A percentile compares a stretch with the other conserved stretches of the same genome.
Evolutionary conservation across 768 basidiomycete species (phyloP).

Genomic region (Mycena pura): DNA sequence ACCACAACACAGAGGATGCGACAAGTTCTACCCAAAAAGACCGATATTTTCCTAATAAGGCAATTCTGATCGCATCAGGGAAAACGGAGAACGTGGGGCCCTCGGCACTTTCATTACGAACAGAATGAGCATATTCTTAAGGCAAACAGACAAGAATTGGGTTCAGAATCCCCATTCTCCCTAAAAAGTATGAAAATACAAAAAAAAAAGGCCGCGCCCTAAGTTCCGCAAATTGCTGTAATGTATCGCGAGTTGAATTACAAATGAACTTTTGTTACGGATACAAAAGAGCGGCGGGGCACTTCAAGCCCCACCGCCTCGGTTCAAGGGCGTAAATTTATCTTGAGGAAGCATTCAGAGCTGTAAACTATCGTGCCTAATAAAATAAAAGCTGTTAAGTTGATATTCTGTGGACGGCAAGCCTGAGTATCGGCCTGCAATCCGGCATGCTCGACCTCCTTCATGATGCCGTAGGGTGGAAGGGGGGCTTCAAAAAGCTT

Average conservation of each 20-base stretch:
- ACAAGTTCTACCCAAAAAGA: too few species aligned
- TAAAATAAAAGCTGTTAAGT: conserved; percentile 1
- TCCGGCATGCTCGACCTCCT: conserved; percentile 2
- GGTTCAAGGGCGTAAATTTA: neutral
- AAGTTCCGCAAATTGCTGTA: too few species aligned
- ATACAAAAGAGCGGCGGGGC: neutral
- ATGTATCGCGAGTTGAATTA: conserved; percentile 11
- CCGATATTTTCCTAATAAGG: too few species aligned
- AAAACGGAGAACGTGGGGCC: too few species aligned
- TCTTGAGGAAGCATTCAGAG: conserved; percentile 3
- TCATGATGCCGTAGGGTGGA: conserved; percentile 1
- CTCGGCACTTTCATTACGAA: too few species aligned
- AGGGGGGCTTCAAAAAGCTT: neutral
- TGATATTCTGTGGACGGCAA: neutral
- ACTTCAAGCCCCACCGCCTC: neutral
- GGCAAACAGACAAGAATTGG: too few species aligned
- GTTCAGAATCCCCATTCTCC: too few species aligned
- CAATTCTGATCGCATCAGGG: too few species aligned
- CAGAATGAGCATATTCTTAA: too few species aligned
- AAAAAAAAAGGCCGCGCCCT: too few species aligned
- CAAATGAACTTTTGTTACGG: neutral
- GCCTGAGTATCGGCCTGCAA: conserved; percentile 1
- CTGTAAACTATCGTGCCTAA: conserved; percentile 2
- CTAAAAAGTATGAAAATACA: too few species aligned
- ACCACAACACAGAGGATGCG: too few species aligned